These are phyloP conservation scores for Pulveroboletus ravenelii DNA, from an alignment of 768 basidiomycete genomes.

Conservation along the genomic window DNA sequence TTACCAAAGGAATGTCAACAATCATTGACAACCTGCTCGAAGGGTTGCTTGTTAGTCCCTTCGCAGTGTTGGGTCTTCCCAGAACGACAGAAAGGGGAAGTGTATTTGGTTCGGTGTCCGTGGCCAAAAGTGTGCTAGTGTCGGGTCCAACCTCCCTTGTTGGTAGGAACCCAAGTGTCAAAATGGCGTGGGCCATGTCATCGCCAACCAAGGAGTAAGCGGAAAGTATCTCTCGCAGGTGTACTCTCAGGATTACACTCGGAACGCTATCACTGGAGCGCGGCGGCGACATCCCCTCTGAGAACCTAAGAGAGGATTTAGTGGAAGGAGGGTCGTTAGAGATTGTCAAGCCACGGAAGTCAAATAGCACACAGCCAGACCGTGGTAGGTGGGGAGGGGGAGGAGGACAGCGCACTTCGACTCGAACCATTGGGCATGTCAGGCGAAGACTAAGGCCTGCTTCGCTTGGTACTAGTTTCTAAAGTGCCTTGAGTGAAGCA, in stretches of 20 bases:
- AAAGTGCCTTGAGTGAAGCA: slow-evolving; percentile 4
- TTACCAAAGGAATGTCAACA: slow-evolving; percentile 57
- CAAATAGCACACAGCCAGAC: slow-evolving; percentile 66
- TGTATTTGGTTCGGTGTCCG: slow-evolving; percentile 13
- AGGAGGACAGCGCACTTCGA: slow-evolving; percentile 65
- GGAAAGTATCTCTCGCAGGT: slow-evolving; percentile 43
- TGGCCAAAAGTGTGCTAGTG: slow-evolving; percentile 22
- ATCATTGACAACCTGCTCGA: slow-evolving; percentile 15
- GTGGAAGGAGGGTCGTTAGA: slow-evolving; percentile 23
- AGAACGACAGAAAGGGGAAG: slow-evolving; percentile 22
- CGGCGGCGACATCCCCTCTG: slow-evolving; percentile 13
- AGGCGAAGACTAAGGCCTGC: slow-evolving; percentile 30
- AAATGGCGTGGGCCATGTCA: slow-evolving; percentile 38
- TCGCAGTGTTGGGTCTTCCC: slow-evolving; percentile 8
- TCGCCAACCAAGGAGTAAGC: slow-evolving; percentile 43
- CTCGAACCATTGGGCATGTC: slow-evolving; percentile 52
- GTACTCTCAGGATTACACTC: slow-evolving; percentile 32
- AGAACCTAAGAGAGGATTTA: slow-evolving; percentile 29
- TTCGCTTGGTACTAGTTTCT: slow-evolving; percentile 8
- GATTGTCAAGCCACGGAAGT: slow-evolving; percentile 51
- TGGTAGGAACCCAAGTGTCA: slow-evolving; percentile 48
- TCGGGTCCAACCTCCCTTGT: slow-evolving; percentile 11
- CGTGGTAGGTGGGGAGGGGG: slow-evolving; percentile 43
- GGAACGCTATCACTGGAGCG: slow-evolving; percentile 3
- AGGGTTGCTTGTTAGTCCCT: neutral